A percentile compares a stretch with the other conserved stretches of the same genome.
Conservation (phyloP, 352 stramenopile genomes). For the Phytophthora hybrid region DNA sequence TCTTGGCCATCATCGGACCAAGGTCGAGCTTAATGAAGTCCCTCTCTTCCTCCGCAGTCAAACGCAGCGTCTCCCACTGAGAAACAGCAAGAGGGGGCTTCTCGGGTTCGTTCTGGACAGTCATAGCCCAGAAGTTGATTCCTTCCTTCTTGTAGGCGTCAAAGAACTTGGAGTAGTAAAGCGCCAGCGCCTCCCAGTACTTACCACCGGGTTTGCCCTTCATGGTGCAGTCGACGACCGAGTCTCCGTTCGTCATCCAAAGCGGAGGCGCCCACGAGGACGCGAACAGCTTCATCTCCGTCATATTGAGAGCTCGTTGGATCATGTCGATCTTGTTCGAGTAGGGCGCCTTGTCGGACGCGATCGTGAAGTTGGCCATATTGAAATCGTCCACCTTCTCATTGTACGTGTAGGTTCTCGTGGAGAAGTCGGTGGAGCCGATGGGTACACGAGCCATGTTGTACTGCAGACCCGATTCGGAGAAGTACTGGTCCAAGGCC, state of each 20-base stretch:
- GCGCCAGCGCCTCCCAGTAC: conserved; percentile 80
- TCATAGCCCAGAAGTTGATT: conserved; percentile 84
- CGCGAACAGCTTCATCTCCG: conserved; percentile 69
- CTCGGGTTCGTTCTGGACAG: conserved; percentile 85
- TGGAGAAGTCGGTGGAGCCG: conserved; percentile 88
- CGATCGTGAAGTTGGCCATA: conserved; percentile 85
- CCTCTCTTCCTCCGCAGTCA: conserved; percentile 50
- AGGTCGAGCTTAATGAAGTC: conserved; percentile 84
- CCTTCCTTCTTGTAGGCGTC: conserved; percentile 79
- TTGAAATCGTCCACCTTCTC: conserved; percentile 75
- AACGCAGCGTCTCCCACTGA: conserved; percentile 66
- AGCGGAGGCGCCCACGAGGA: conserved; percentile 85
- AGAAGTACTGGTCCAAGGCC: conserved; percentile 85
- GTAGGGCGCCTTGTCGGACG: conserved; percentile 71
- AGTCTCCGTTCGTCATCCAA: conserved; percentile 87
- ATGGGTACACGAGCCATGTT: conserved; percentile 87
- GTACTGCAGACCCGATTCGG: conserved; percentile 77
- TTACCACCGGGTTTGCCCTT: conserved; percentile 60
- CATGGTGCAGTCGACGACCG: conserved; percentile 60
- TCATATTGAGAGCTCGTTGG: conserved; percentile 57
- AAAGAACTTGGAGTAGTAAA: conserved; percentile 92
- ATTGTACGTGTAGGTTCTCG: conserved; percentile 88
- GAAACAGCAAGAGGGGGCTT: conserved; percentile 17
- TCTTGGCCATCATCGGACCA: conserved; percentile 65
- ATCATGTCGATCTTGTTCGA: conserved; percentile 82